A percentile compares a stretch with the other conserved stretches of the same genome.
phyloP scores from a whole-genome alignment of 352 stramenopile genomes.

The Pythium oligandrum region DNA sequence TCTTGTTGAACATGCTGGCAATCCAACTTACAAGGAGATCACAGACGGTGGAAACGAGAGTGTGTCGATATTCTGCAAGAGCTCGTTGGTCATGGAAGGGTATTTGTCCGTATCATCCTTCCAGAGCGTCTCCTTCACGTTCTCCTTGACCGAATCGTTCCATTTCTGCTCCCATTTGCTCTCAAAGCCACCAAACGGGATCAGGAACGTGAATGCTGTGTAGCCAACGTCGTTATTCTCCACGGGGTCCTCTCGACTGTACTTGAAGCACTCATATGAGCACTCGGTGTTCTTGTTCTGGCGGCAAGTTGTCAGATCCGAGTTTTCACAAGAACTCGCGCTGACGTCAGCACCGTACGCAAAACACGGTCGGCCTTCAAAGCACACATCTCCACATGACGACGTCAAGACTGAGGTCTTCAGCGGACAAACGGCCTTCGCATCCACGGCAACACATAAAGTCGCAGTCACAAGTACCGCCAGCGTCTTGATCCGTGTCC shows the following conservation, averaged over 20 bases:
- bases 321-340: not conserved
- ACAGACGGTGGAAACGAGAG: constrained; percentile 15
- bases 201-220: constrained; percentile 45
- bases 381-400: constrained; percentile 45
- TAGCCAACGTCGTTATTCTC: constrained; percentile 43
- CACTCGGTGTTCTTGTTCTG: constrained; percentile 20
- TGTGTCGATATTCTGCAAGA: constrained; percentile 15
- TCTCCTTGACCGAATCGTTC: constrained; percentile 16
- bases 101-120: constrained; percentile 12
- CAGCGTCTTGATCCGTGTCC: too few relatives aligned
- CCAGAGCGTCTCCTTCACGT: constrained; percentile 5
- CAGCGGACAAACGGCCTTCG: constrained; percentile 18
- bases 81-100: constrained; percentile 9
- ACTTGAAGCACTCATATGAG: constrained; percentile 45
- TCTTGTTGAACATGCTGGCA: too few relatives aligned
- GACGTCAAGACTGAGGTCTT: constrained; percentile 44
- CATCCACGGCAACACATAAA: too few relatives aligned
- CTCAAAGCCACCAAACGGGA: constrained; percentile 45
- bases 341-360: constrained; percentile 20
- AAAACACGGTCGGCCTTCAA: constrained; percentile 44
- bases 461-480: too few relatives aligned
- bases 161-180: constrained; percentile 45
- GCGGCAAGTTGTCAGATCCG: constrained; percentile 3
- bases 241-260: constrained; percentile 33
- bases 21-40: constrained; percentile 15